A percentile compares a stretch with the other conserved stretches of the same genome.
phyloP scores from a whole-genome alignment of 2,329 filamentous ascomycete species.

The Calonectria multiphialidica region DNA sequence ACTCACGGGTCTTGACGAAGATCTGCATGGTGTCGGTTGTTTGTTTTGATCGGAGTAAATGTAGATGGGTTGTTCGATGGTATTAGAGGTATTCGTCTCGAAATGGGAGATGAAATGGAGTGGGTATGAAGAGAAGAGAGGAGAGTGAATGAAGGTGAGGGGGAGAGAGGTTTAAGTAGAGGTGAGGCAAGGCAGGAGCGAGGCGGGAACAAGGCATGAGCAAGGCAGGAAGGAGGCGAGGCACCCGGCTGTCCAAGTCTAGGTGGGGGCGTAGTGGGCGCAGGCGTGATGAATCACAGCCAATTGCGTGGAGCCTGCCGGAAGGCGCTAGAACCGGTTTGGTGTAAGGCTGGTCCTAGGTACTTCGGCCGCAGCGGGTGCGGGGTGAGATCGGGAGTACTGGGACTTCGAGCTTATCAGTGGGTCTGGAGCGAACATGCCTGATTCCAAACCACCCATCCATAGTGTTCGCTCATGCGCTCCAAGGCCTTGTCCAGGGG shows the following conservation, averaged over 20 bases:
- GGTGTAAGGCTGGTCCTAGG: conserved; percentile 34
- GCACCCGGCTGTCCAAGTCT: conserved; percentile 7
- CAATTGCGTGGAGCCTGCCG: conserved; percentile 40
- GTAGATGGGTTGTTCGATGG: conserved; percentile 26
- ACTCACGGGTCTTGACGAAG: conserved; percentile 96
- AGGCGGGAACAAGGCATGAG: conserved; percentile 37
- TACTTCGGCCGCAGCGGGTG: conserved; percentile 34
- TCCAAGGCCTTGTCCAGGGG: conserved; percentile 4
- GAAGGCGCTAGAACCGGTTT: conserved; percentile 56
- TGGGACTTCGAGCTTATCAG: conserved; percentile 27
- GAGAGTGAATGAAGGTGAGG: conserved; percentile 29
- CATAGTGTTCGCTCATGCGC: conserved; percentile 21
- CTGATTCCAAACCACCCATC: conserved; percentile 30
- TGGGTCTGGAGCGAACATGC: conserved; percentile 31
- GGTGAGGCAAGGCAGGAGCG: conserved; percentile 30
- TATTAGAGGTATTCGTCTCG: conserved; percentile 22
- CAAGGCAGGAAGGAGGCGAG: conserved; percentile 45
- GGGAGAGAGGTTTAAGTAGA: conserved; percentile 48
- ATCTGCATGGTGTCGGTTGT: conserved; percentile 83
- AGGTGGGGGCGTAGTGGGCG: conserved; percentile 31
- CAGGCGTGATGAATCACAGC: conserved; percentile 54
- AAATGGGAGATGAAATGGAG: conserved; percentile 19
- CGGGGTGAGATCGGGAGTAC: conserved; percentile 31
- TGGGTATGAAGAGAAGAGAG: conserved; percentile 19
- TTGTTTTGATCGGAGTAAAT: conserved; percentile 40